Conservation (phyloP, 176 grass and related monocot species). For the Urochloa ruziziensis region DNA sequence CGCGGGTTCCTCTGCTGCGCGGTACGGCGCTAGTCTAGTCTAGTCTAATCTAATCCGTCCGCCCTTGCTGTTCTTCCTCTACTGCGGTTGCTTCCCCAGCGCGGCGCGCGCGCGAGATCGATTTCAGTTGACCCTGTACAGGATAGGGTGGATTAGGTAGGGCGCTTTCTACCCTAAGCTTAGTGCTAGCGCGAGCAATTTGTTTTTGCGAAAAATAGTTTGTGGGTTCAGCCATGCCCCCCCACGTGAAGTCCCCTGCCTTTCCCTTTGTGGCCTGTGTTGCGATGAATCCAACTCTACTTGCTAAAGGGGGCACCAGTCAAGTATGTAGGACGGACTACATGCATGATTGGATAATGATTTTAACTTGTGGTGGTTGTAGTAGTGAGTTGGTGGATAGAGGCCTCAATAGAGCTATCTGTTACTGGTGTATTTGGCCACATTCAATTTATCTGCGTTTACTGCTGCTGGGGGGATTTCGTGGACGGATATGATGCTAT, state of each 20-base stretch:
- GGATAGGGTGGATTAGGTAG: background rate
- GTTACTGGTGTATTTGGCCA: background rate
- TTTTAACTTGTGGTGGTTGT: background rate
- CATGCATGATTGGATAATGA: background rate
- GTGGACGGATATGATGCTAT: background rate
- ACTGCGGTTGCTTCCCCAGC: background rate
- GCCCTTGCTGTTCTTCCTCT: too few relatives aligned
- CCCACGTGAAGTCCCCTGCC: background rate
- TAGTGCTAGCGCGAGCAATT: background rate
- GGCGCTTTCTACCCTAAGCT: too few relatives aligned
- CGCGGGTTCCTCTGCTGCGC: background rate
- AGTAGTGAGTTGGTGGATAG: background rate
- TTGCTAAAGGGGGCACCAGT: background rate
- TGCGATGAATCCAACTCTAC: background rate
- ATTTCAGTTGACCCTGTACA: background rate
- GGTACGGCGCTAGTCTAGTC: background rate
- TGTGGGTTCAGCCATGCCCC: too few relatives aligned
- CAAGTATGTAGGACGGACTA: background rate
- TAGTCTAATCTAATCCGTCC: background rate
- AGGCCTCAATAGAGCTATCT: background rate
- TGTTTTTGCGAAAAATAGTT: background rate
- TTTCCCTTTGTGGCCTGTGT: background rate
- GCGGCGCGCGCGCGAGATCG: background rate
- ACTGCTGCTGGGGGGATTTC: background rate
- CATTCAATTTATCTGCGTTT: conserved; percentile 4